Percentiles rank a stretch among this genome's conserved stretches.
Conservation (phyloP, 495 filamentous ascomycete genomes). For the Penicillium arizonense region DNA sequence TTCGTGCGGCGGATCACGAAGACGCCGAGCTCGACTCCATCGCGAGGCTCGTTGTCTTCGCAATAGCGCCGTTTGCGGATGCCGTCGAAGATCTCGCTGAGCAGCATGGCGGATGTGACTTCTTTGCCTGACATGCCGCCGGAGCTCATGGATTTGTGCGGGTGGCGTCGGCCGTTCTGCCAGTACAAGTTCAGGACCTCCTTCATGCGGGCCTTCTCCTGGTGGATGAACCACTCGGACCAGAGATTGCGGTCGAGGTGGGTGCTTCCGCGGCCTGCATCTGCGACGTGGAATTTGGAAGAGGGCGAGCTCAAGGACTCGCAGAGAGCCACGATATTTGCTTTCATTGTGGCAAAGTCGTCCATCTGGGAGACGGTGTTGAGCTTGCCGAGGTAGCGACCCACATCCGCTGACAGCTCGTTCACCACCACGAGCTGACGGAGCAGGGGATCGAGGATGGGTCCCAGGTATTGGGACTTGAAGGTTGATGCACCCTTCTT, state of each 20-base stretch:
- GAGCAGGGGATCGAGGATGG: constrained; percentile 65
- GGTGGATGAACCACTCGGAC: constrained; percentile 70
- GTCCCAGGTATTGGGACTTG: constrained; percentile 61
- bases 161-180: constrained; percentile 44
- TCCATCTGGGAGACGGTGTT: constrained; percentile 57
- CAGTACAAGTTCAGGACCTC: constrained; percentile 58
- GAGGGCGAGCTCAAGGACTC: constrained; percentile 37
- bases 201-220: constrained; percentile 66
- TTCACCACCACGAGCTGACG: constrained; percentile 65
- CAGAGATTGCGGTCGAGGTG: constrained; percentile 57
- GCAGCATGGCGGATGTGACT: constrained; percentile 52
- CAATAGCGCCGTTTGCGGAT: constrained; percentile 50
- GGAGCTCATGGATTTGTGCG: constrained; percentile 33
- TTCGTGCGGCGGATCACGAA: constrained; percentile 58
- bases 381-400: constrained; percentile 56
- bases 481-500: constrained; percentile 61
- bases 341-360: constrained; percentile 55
- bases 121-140: constrained; percentile 39
- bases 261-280: constrained; percentile 53
- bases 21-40: constrained; percentile 60
- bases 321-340: constrained; percentile 51
- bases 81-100: constrained; percentile 64
- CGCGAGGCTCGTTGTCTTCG: constrained; percentile 40
- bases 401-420: constrained; percentile 58
- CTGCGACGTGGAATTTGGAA: constrained; percentile 48